phyloP scores from a whole-genome alignment of 2,329 filamentous ascomycete genomes.

The Diaporthe citriasiana region DNA sequence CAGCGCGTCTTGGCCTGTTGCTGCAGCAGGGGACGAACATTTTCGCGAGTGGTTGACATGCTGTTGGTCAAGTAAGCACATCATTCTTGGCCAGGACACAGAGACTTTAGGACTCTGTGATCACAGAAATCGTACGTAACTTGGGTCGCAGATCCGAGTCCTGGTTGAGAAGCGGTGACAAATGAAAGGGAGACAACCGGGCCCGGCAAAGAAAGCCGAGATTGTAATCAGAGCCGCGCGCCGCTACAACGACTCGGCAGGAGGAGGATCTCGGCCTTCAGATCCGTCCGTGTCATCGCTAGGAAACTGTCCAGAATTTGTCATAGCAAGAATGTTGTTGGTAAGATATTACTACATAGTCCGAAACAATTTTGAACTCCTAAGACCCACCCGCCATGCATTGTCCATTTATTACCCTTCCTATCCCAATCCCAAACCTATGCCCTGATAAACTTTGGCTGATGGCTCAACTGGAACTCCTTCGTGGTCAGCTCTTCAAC shows the following conservation, averaged over 20 bases:
- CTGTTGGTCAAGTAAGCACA: background rate
- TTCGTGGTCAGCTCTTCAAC: slow-evolving; percentile 27
- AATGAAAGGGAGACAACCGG: background rate
- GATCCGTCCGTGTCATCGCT: background rate
- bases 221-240: slow-evolving; percentile 4
- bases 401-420: background rate
- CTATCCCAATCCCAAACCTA: background rate
- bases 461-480: slow-evolving; percentile 18
- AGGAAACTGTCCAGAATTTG: background rate
- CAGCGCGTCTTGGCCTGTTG: background rate
- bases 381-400: background rate
- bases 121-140: slow-evolving; percentile 14
- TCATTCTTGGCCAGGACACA: background rate
- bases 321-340: background rate
- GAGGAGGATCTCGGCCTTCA: background rate
- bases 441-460: slow-evolving; percentile 27
- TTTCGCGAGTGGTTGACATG: background rate
- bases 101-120: background rate
- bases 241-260: background rate
- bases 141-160: slow-evolving; percentile 5
- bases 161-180: slow-evolving; percentile 17
- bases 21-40: slow-evolving; percentile 4
- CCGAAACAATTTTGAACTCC: slow-evolving; percentile 15
- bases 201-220: slow-evolving; percentile 24
- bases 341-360: slow-evolving; percentile 9